Percentiles rank a stretch among this genome's conserved stretches.
Evolutionary conservation across 2,329 filamentous ascomycete genomes (phyloP).

Genomic region (Pestalotiopsis sp.): DNA sequence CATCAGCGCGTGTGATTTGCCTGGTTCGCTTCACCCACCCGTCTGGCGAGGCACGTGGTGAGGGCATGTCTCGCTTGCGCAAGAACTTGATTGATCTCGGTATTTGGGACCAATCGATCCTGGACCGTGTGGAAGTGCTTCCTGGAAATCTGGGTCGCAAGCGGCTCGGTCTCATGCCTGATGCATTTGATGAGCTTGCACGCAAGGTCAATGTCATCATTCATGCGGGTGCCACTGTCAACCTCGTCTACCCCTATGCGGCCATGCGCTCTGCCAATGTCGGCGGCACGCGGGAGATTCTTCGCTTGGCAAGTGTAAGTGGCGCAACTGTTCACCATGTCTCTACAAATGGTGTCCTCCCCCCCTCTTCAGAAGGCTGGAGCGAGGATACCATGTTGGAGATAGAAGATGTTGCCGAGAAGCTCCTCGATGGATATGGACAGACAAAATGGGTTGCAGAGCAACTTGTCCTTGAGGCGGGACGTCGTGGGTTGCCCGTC

Average conservation of each 20-base stretch:
- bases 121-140: conserved; percentile 76
- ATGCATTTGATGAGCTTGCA: conserved; percentile 67
- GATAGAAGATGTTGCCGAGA: conserved; percentile 68
- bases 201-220: conserved; percentile 71
- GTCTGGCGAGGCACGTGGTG: conserved; percentile 62
- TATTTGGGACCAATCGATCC: conserved; percentile 74
- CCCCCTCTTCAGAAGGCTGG: conserved; percentile 71
- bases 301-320: conserved; percentile 68
- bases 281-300: conserved; percentile 74
- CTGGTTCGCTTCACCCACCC: conserved; percentile 74
- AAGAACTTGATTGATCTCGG: conserved; percentile 78
- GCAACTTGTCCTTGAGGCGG: conserved; percentile 71
- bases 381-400: conserved; percentile 67
- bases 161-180: conserved; percentile 67
- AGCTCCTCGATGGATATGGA: conserved; percentile 73
- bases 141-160: conserved; percentile 72
- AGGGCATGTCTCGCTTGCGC: conserved; percentile 72
- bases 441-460: conserved; percentile 85
- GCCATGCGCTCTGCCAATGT: conserved; percentile 75
- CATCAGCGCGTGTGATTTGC: conserved; percentile 70
- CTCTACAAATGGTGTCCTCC: conserved; percentile 79
- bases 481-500: conserved; percentile 68
- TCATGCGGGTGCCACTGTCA: conserved; percentile 77
- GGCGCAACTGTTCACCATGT: conserved; percentile 77
- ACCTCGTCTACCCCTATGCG: conserved; percentile 80